A percentile compares a stretch with the other conserved stretches of the same genome.
Evolutionary conservation across 768 basidiomycete species (phyloP).

Genomic region (Pleurotus eryngii): DNA sequence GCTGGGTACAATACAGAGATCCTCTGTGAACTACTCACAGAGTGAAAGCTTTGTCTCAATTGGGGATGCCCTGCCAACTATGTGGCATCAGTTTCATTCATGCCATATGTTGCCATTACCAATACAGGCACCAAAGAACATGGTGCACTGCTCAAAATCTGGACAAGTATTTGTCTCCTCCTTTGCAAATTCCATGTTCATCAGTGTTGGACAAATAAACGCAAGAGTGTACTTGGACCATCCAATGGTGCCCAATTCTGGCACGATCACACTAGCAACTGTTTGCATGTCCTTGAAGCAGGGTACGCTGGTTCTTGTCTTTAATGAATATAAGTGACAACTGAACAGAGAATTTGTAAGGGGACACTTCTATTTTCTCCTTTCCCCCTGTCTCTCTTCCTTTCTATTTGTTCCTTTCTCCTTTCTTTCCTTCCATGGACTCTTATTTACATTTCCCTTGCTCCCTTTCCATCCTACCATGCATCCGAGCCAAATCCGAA

Average conservation of each 20-base stretch:
- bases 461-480: no score
- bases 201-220: conserved; percentile 32
- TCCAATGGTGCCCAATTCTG: conserved; percentile 7
- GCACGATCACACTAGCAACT: neutral
- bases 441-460: no score
- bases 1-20: conserved; percentile 25
- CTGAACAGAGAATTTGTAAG: neutral
- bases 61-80: neutral
- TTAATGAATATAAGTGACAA: neutral
- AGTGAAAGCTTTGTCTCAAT: conserved; percentile 18
- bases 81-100: conserved; percentile 10
- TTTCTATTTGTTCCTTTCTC: no score
- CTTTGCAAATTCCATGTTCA: conserved; percentile 37
- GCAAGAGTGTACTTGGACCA: conserved; percentile 7
- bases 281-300: conserved; percentile 1
- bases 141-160: conserved; percentile 26
- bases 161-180: conserved; percentile 25
- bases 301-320: neutral
- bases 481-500: no score
- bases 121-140: conserved; percentile 32
- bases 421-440: no score
- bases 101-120: conserved; percentile 22
- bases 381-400: no score
- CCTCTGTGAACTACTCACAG: conserved; percentile 16
- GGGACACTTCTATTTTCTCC: no score